Percentiles rank a stretch among this genome's conserved stretches.
Evolutionary conservation across 2,329 filamentous ascomycete species (phyloP).

Genomic region (Xylaria sp.): DNA sequence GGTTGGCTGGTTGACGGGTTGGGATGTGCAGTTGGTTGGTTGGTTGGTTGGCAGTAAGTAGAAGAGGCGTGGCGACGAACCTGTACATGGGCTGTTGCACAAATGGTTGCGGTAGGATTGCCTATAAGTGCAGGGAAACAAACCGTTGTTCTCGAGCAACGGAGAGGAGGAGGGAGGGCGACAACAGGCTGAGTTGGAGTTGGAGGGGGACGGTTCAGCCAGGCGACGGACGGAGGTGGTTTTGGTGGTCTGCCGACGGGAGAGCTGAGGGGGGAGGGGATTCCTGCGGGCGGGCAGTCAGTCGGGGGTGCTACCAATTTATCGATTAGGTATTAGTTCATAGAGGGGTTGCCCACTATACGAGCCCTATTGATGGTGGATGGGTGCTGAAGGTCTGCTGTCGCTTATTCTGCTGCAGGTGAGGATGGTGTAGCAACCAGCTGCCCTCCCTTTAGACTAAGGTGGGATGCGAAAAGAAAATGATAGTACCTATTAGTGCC

Average conservation of each 20-base stretch:
- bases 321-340: conserved; percentile 24
- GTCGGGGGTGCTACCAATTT: conserved; percentile 7
- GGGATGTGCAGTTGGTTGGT: conserved; percentile 13
- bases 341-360: conserved; percentile 15
- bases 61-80: conserved; percentile 16
- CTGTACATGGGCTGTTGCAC: conserved; percentile 18
- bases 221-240: conserved; percentile 5
- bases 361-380: conserved; percentile 33
- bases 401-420: background rate
- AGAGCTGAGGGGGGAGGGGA: background rate
- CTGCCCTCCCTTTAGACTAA: background rate
- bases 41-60: conserved; percentile 18
- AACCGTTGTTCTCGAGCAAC: conserved; percentile 39
- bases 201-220: conserved; percentile 1
- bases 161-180: background rate
- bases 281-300: conserved; percentile 2
- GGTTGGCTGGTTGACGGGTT: conserved; percentile 22
- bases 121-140: conserved; percentile 36
- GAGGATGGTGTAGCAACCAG: background rate
- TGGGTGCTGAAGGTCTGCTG: conserved; percentile 1
- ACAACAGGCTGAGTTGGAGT: conserved; percentile 8
- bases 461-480: conserved; percentile 9
- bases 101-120: conserved; percentile 36
- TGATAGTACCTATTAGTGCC: conserved; percentile 8
- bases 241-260: background rate